phyloP scores from a whole-genome alignment of 106 monocot species.

The Acanthochlamys bracteata region DNA sequence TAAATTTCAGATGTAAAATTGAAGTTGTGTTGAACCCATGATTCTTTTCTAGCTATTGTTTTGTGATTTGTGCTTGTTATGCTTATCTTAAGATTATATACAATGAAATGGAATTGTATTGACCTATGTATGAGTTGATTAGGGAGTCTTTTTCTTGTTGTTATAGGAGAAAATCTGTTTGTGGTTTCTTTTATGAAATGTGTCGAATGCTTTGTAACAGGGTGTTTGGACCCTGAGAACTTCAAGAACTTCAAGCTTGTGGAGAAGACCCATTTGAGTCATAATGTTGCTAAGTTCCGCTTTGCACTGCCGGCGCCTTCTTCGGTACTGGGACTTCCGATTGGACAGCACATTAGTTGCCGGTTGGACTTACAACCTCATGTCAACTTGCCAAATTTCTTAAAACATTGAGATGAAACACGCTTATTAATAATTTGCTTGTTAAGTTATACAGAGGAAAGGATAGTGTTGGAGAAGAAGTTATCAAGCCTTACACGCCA shows the following conservation, averaged over 20 bases:
- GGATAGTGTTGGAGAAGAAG: constrained; percentile 79
- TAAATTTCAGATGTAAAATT: not conserved
- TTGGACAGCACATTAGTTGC: constrained; percentile 99
- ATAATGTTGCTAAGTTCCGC: constrained; percentile 91
- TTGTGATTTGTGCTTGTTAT: no score
- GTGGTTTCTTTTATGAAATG: not conserved
- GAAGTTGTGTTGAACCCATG: no score
- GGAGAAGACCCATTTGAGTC: constrained; percentile 75
- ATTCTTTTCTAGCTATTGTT: no score
- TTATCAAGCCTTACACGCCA: constrained; percentile 96
- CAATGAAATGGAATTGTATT: not conserved
- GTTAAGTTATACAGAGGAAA: constrained; percentile 41
- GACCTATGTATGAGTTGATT: not conserved
- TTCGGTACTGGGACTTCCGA: constrained; percentile 84
- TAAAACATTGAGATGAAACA: not conserved
- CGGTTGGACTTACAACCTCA: constrained; percentile 27
- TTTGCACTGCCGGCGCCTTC: constrained; percentile 72
- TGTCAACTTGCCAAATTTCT: not conserved
- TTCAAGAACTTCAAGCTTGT: constrained; percentile 88
- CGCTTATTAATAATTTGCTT: not conserved
- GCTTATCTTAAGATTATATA: no score
- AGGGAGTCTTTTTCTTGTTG: not conserved
- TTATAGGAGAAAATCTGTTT: not conserved
- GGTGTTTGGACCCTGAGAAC: constrained; percentile 86
- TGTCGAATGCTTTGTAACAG: constrained; percentile 11